These are phyloP conservation scores for Zygoascus bituminiphila DNA, from an alignment of 805 yeast species.

Conservation along the genomic window DNA sequence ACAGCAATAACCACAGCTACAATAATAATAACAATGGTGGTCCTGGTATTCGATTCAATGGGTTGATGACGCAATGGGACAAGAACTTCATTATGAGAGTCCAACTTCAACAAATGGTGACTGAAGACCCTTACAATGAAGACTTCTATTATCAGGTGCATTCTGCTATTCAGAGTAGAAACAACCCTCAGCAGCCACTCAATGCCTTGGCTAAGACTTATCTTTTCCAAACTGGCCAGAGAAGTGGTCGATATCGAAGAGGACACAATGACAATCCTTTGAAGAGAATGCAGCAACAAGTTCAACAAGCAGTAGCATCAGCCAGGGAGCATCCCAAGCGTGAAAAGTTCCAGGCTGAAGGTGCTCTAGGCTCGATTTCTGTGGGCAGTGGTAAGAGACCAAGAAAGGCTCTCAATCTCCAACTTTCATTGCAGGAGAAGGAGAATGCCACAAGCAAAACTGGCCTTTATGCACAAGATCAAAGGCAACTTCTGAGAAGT, in stretches of 20 bases:
- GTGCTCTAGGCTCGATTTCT: slow-evolving; percentile 83
- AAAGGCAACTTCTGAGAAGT: slow-evolving; percentile 49
- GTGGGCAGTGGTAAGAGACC: slow-evolving; percentile 77
- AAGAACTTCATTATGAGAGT: slow-evolving; percentile 91
- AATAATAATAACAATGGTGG: slow-evolving; percentile 12
- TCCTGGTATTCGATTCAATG: slow-evolving; percentile 66
- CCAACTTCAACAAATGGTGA: slow-evolving; percentile 90
- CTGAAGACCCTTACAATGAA: slow-evolving; percentile 95
- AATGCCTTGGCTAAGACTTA: slow-evolving; percentile 89
- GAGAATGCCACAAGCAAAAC: slow-evolving; percentile 12
- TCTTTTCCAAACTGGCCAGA: slow-evolving; percentile 82
- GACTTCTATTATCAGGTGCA: slow-evolving; percentile 94
- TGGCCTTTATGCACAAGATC: slow-evolving; percentile 9
- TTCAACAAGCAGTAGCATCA: slow-evolving; percentile 88
- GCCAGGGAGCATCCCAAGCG: slow-evolving; percentile 77
- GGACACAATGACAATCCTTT: slow-evolving; percentile 59
- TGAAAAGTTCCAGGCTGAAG: slow-evolving; percentile 60
- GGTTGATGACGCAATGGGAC: slow-evolving; percentile 95
- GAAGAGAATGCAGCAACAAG: slow-evolving; percentile 97
- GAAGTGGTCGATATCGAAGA: slow-evolving; percentile 37
- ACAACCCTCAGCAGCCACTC: slow-evolving; percentile 46
- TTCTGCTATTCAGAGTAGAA: slow-evolving; percentile 59
- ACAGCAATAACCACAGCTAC: background rate
- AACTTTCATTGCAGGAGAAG: slow-evolving; percentile 11
- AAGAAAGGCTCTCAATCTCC: slow-evolving; percentile 63